These are phyloP conservation scores for Colletotrichum scovillei DNA, from an alignment of 2,329 filamentous ascomycete species.

Conservation along the genomic window DNA sequence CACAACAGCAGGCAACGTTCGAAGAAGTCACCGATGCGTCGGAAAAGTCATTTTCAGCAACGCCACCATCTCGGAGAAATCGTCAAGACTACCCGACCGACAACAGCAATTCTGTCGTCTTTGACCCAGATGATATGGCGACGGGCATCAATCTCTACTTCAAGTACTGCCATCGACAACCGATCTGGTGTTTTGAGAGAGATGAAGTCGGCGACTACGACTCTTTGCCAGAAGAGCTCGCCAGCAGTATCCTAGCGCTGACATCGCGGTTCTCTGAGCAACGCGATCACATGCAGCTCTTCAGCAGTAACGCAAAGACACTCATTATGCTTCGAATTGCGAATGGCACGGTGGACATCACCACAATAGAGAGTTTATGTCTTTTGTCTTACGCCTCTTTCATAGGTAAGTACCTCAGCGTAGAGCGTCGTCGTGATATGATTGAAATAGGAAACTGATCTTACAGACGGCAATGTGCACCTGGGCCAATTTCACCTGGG, in stretches of 20 bases:
- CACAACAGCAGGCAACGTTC: constrained; percentile 27
- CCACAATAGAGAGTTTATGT: constrained; percentile 63
- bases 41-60: constrained; percentile 48
- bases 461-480: constrained; percentile 57
- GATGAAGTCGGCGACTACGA: constrained; percentile 50
- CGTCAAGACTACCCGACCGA: constrained; percentile 37
- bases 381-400: constrained; percentile 61
- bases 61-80: constrained; percentile 42
- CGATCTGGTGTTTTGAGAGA: constrained; percentile 58
- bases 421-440: not conserved
- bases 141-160: constrained; percentile 53
- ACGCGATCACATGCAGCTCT: constrained; percentile 46
- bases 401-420: constrained; percentile 49
- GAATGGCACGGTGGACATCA: constrained; percentile 60
- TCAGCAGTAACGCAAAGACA: constrained; percentile 53
- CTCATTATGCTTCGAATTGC: constrained; percentile 61
- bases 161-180: constrained; percentile 55
- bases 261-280: constrained; percentile 52
- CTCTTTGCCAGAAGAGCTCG: constrained; percentile 52
- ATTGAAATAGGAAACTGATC: constrained; percentile 24
- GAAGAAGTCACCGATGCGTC: constrained; percentile 46
- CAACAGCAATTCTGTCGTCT: constrained; percentile 39
- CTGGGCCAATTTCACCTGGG: constrained; percentile 63
- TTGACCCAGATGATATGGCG: constrained; percentile 48
- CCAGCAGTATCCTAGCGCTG: constrained; percentile 53